A percentile compares a stretch with the other conserved stretches of the same genome.
Evolutionary conservation across 1,139 yeast genomes (phyloP).

Genomic region (Pneumocystis wakefieldiae): DNA sequence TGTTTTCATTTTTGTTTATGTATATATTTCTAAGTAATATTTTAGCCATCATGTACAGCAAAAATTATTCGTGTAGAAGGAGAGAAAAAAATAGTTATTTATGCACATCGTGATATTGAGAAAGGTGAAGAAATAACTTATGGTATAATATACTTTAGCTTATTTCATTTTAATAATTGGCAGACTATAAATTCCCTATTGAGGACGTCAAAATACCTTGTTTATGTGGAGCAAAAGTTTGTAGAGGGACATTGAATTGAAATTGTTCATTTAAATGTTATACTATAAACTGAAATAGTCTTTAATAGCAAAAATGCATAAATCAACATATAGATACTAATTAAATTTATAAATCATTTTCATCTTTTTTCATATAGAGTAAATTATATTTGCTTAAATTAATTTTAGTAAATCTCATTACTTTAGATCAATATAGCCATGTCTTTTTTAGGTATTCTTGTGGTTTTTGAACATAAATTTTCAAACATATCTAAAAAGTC

Average conservation of each 20-base stretch:
- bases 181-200: slow-evolving; percentile 73
- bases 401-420: not conserved
- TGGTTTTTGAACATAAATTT: not conserved
- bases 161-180: not conserved
- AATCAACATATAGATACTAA: not conserved
- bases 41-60: slow-evolving; percentile 95
- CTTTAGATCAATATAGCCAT: no score
- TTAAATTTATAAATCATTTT: not conserved
- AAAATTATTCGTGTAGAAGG: slow-evolving; percentile 93
- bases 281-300: not conserved
- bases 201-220: slow-evolving; percentile 86
- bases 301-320: not conserved
- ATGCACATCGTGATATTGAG: slow-evolving; percentile 73
- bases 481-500: not conserved
- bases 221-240: slow-evolving; percentile 84
- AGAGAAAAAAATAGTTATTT: slow-evolving; percentile 81
- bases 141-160: slow-evolving; percentile 22
- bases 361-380: not conserved
- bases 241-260: slow-evolving; percentile 77
- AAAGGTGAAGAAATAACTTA: slow-evolving; percentile 71
- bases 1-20: not conserved
- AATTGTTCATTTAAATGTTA: not conserved
- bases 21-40: not conserved
- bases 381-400: not conserved
- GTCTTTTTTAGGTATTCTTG: not conserved